Percentiles rank a stretch among this genome's conserved stretches.
Evolutionary conservation across 2,329 filamentous ascomycete species (phyloP).

Genomic region (Aspergillus terreus): DNA sequence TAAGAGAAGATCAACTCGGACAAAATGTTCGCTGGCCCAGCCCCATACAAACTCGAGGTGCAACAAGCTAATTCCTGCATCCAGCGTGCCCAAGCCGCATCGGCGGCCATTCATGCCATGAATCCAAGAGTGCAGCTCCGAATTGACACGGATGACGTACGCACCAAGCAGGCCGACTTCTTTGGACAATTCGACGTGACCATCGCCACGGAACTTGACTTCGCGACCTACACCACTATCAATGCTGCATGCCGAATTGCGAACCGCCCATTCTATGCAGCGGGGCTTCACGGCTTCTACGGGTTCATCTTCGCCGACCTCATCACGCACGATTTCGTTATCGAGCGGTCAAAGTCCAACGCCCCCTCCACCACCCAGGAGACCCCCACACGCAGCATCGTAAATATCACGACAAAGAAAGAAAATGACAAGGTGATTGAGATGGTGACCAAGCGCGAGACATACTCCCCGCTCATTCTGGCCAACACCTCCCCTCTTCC

Average conservation of each 20-base stretch:
- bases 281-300: constrained; percentile 82
- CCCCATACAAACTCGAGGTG: neutral
- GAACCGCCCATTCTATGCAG: constrained; percentile 80
- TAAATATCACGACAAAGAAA: constrained; percentile 66
- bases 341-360: constrained; percentile 81
- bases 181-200: constrained; percentile 78
- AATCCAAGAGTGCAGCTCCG: constrained; percentile 82
- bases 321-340: constrained; percentile 82
- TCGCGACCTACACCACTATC: constrained; percentile 69
- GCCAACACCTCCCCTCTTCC: constrained; percentile 73
- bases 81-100: constrained; percentile 73
- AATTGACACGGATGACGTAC: constrained; percentile 65
- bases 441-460: constrained; percentile 84
- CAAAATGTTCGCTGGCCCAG: constrained; percentile 55
- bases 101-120: constrained; percentile 72
- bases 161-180: constrained; percentile 66
- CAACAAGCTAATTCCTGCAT: constrained; percentile 7
- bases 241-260: constrained; percentile 82
- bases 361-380: constrained; percentile 62
- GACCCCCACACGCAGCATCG: constrained; percentile 71
- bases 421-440: constrained; percentile 72
- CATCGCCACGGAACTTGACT: constrained; percentile 83
- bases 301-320: constrained; percentile 94
- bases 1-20: constrained; percentile 69
- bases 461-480: constrained; percentile 84